These are phyloP conservation scores for Fusarium sp. DNA, from an alignment of 2,329 filamentous ascomycete genomes.

Conservation along the genomic window DNA sequence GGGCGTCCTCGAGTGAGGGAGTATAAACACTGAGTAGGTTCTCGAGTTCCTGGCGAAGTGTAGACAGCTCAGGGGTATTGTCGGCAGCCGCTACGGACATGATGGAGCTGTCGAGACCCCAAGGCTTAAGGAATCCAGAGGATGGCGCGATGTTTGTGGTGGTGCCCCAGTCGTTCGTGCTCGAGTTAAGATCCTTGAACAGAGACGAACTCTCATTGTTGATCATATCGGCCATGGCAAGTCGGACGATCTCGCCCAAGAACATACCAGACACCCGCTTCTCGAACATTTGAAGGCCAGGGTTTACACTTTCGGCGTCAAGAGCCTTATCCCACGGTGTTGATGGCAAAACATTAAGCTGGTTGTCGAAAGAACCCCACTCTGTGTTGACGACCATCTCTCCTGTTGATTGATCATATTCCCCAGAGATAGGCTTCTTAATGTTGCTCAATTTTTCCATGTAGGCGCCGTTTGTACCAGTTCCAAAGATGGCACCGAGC, in stretches of 20 bases:
- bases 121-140: constrained; percentile 77
- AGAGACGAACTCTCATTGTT: constrained; percentile 72
- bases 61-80: constrained; percentile 73
- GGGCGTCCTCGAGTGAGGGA: constrained; percentile 82
- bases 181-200: constrained; percentile 80
- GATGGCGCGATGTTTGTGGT: constrained; percentile 74
- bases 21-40: constrained; percentile 79
- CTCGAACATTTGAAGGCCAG: constrained; percentile 98
- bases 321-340: constrained; percentile 84
- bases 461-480: constrained; percentile 96
- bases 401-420: constrained; percentile 82
- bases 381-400: constrained; percentile 99
- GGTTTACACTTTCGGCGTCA: constrained; percentile 85
- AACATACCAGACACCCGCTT: constrained; percentile 99
- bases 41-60: constrained; percentile 81
- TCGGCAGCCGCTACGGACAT: constrained; percentile 89
- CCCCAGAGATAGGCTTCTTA: constrained; percentile 76
- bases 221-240: constrained; percentile 77
- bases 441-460: constrained; percentile 90
- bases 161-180: constrained; percentile 73
- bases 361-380: constrained; percentile 98
- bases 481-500: constrained; percentile 97
- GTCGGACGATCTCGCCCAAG: constrained; percentile 89
- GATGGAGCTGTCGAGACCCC: constrained; percentile 92
- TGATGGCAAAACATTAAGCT: constrained; percentile 84